A percentile compares a stretch with the other conserved stretches of the same genome.
Evolutionary conservation across 345 rosid genomes (phyloP).

Genomic region (Erysimum cheiranthoides): DNA sequence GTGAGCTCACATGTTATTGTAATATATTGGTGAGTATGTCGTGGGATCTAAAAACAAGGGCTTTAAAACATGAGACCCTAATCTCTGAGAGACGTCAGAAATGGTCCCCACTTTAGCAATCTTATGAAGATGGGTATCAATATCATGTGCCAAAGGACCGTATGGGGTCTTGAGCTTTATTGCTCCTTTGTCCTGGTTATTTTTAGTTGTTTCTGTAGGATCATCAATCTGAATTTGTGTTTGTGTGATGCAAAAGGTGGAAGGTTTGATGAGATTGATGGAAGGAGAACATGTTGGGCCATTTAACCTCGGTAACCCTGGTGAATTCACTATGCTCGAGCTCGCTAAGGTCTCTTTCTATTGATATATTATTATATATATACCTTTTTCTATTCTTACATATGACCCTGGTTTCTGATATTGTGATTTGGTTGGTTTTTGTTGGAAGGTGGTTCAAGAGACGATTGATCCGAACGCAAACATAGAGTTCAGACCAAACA

Average conservation of each 20-base stretch:
- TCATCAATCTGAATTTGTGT: constrained; percentile 9
- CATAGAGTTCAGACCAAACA: constrained; percentile 88
- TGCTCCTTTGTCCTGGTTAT: constrained; percentile 11
- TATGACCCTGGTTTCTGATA: constrained; percentile 4
- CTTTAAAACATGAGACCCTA: constrained; percentile 35
- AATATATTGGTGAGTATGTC: constrained; percentile 15
- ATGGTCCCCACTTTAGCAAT: constrained; percentile 38
- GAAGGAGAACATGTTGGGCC: constrained; percentile 98
- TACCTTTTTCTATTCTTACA: background rate
- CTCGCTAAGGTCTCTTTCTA: constrained; percentile 73
- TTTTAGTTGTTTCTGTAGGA: constrained; percentile 6
- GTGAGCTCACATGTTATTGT: constrained; percentile 40
- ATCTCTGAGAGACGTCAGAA: constrained; percentile 19
- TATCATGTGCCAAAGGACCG: constrained; percentile 36
- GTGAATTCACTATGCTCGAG: constrained; percentile 99
- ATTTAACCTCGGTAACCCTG: constrained; percentile 98
- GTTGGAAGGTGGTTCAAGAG: constrained; percentile 72
- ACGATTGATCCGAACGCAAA: constrained; percentile 78
- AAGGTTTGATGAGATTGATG: constrained; percentile 93
- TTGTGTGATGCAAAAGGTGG: constrained; percentile 59
- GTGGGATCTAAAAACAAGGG: constrained; percentile 35
- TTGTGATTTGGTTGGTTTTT: constrained; percentile 20
- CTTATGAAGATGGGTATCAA: constrained; percentile 29
- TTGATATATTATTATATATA: background rate
- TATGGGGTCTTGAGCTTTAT: constrained; percentile 39